Base-by-base conservation (phyloP, 768 basidiomycete genomes). In the Serendipita vermifera region DNA sequence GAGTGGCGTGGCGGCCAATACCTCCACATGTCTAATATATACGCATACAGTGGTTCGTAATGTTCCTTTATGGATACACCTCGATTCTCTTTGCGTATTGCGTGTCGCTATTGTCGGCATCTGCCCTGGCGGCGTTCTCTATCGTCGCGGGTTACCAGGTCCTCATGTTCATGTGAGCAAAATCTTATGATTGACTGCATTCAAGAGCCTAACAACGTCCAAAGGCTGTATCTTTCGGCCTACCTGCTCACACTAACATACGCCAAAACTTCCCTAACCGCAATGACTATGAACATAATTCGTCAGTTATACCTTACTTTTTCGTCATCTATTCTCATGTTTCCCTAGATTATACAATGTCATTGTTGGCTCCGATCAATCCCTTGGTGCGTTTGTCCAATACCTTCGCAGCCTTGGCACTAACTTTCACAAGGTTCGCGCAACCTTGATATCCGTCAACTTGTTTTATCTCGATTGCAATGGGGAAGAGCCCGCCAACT, bases 161-260 rank as follows among this genome's bases (percentile, higher is more conserved):
- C 38, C 67, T 87, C 55, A 77, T 86, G 67, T 87, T 80, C 63
- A 62, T 83, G 31, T 43, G 20, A 53, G 24, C 35, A 46, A 20
- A 6, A 54, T 17, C 35, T 17, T 3, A 6, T 33, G 11, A 20
- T 27, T 17, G 17, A 15, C n/a, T 11, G 6, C 13, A 17, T 5
- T 4, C 22, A 7, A 26, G 14, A 5, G 20, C 24, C n/a, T 29
- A 29, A 26, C 22, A n/a, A 9, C 35, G 20, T 41, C 22, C 41
- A 56, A 3, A 55, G 85, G 82, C 61, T 83, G 15, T 85, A 83
- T 61, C 65, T 85, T 22, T 74, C 78, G 17, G 78, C 75, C 1
- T 86, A 87, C 64, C 73, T 90, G 5, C 71, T 88, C 24, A 79
- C 79, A 3, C 70, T 87, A 33, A 87, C 87, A 0, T 90, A 83